phyloP scores from a whole-genome alignment of 306 rosid species.

The Trifolium dubium region DNA sequence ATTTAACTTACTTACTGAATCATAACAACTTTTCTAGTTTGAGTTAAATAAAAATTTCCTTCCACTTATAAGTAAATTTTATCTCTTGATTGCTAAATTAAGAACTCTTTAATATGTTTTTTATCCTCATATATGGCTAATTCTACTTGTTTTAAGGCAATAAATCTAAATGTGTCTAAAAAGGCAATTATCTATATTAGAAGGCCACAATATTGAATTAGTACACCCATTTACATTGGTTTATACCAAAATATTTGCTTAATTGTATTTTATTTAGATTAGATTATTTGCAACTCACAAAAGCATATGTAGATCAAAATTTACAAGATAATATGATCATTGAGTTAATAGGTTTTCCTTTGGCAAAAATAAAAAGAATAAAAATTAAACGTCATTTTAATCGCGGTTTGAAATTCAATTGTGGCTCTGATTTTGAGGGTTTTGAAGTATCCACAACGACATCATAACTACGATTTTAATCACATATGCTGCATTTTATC shows the following conservation, averaged over 20 bases:
- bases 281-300: too few species aligned
- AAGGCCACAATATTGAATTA: too few species aligned
- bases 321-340: neutral
- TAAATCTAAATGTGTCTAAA: too few species aligned
- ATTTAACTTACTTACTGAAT: constrained; percentile 21
- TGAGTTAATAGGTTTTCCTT: neutral
- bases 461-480: too few species aligned
- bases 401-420: too few species aligned
- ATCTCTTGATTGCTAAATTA: constrained; percentile 19
- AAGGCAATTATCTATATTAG: too few species aligned
- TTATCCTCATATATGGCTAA: neutral
- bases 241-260: neutral
- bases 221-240: neutral
- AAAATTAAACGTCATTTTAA: too few species aligned
- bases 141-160: constrained; percentile 18
- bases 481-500: too few species aligned
- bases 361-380: neutral
- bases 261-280: too few species aligned
- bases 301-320: too few species aligned
- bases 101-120: constrained; percentile 30
- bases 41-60: neutral
- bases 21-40: constrained; percentile 32
- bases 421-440: too few species aligned
- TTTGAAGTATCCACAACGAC: too few species aligned
- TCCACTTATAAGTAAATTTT: neutral